A percentile compares a stretch with the other conserved stretches of the same genome.
Evolutionary conservation across 495 filamentous ascomycete genomes (phyloP).

Genomic region (Hyaloscypha hepaticicola): DNA sequence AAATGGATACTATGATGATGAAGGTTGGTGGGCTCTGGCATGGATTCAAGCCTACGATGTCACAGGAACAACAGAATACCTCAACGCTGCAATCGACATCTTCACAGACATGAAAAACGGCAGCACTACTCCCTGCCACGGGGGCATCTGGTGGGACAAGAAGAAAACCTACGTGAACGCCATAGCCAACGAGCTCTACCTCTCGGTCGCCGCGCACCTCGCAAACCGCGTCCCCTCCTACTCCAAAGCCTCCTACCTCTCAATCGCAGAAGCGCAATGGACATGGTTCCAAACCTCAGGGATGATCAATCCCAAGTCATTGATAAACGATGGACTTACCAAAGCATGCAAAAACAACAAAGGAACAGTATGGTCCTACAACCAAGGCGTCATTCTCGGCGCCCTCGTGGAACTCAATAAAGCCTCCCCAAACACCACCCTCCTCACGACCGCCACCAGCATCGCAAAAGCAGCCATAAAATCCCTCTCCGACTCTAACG

Average conservation of each 20-base stretch:
- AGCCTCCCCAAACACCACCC: slow-evolving; percentile 39
- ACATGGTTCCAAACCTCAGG: slow-evolving; percentile 65
- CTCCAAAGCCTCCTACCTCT: slow-evolving; percentile 50
- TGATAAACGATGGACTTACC: slow-evolving; percentile 71
- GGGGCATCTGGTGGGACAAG: slow-evolving; percentile 71
- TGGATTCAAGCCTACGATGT: slow-evolving; percentile 66
- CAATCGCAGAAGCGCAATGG: slow-evolving; percentile 59
- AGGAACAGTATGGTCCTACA: slow-evolving; percentile 68
- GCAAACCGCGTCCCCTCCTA: slow-evolving; percentile 56
- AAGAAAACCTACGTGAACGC: slow-evolving; percentile 60
- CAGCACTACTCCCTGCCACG: slow-evolving; percentile 46
- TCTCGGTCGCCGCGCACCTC: slow-evolving; percentile 68
- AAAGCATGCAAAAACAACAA: slow-evolving; percentile 64
- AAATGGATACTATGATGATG: slow-evolving; percentile 69
- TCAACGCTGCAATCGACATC: slow-evolving; percentile 56
- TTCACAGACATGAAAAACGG: slow-evolving; percentile 61
- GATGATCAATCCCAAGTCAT: slow-evolving; percentile 62
- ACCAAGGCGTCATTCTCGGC: slow-evolving; percentile 76
- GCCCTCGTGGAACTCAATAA: slow-evolving; percentile 65
- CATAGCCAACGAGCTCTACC: slow-evolving; percentile 75
- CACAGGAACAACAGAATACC: slow-evolving; percentile 52
- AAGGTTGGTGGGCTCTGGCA: slow-evolving; percentile 71
- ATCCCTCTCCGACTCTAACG: slow-evolving; percentile 51
- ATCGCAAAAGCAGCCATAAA: slow-evolving; percentile 67
- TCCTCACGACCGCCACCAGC: slow-evolving; percentile 52